These are phyloP conservation scores for Carex cristatella DNA, from an alignment of 176 grass and related monocot species.

Conservation along the genomic window DNA sequence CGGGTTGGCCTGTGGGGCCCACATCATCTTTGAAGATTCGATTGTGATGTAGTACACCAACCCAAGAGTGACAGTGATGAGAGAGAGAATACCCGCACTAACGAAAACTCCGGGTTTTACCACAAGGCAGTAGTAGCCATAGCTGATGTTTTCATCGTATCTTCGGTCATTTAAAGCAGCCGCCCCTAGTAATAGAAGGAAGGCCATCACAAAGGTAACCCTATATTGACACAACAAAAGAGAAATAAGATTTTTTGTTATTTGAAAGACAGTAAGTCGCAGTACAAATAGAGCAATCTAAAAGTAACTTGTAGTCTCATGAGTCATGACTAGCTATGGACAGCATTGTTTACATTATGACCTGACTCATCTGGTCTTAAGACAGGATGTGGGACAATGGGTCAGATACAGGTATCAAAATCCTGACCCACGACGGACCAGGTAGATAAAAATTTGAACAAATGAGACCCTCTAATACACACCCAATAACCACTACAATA, in stretches of 20 bases:
- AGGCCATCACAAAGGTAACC: constrained; percentile 24
- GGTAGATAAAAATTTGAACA: background rate
- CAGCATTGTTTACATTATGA: background rate
- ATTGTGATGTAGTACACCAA: constrained; percentile 20
- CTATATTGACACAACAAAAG: constrained; percentile 14
- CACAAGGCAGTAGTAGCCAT: constrained; percentile 14
- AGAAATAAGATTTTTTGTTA: background rate
- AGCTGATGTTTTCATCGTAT: background rate
- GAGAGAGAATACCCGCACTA: constrained; percentile 16
- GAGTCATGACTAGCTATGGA: background rate
- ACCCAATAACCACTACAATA: background rate
- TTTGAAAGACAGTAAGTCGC: background rate
- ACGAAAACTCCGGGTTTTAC: constrained; percentile 21
- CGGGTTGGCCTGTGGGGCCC: constrained; percentile 4
- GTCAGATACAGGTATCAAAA: background rate
- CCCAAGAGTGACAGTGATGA: constrained; percentile 8
- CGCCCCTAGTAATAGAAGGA: constrained; percentile 22
- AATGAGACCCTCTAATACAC: background rate
- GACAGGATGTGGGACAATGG: background rate
- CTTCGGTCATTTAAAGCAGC: constrained; percentile 25
- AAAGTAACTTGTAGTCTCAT: background rate
- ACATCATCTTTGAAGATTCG: constrained; percentile 5
- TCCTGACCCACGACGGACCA: background rate
- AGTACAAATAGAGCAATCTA: background rate
- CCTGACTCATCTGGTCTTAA: background rate